Evolutionary conservation across 2,329 filamentous ascomycete genomes (phyloP), one percentile per base, ranked within the genome.

Genomic region (Grosmannia huntii): DNA sequence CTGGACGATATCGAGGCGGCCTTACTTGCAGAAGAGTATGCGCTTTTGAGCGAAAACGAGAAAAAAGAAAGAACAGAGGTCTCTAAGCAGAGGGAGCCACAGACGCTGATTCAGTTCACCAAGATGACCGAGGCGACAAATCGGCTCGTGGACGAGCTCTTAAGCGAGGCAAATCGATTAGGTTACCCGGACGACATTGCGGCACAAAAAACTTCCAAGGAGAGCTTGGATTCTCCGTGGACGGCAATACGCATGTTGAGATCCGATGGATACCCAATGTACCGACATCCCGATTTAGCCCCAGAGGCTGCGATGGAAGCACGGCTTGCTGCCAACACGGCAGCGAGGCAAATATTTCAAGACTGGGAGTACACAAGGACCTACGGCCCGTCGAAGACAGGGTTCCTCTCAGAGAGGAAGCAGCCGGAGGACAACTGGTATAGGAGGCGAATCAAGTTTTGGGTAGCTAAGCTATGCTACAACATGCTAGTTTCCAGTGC

Each of bases 401-500:
- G 21, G n/a, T 41, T 53, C 2, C n/a, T 57, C 1, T 21, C 49
- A 12, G 28, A 33, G 33, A 25, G 11, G 53, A 31, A 23, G 27
- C 14, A 9, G 33, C 41, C 46, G 27, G 21, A 56, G 2, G 28
- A 27, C 2, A 31, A 56, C 11, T 59, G 55, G 58, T 58, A 61
- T 53, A 53, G 48, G 48, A 46, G 53, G 16, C 54, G 57, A 19
- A 59, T 63, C 57, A 60, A 61, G 54, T 55, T 57, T 53, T 63
- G 62, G 64, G 59, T 63, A 9, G 58, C 56, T n/a, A 76, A 75
- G 64, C 73, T 83, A 56, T 82, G 79, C 68, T 84, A 85, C 69
- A 89, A 89, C 65, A 71, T 94, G 3, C 75, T 89, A 19, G 72
- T 82, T 4, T 83, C 81, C 2, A 68, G 76, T 2, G 73, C 80